Evolutionary conservation across 768 basidiomycete species (phyloP), one percentile per base, ranked within the genome.

Genomic region (Neoboletus brunneissimus): DNA sequence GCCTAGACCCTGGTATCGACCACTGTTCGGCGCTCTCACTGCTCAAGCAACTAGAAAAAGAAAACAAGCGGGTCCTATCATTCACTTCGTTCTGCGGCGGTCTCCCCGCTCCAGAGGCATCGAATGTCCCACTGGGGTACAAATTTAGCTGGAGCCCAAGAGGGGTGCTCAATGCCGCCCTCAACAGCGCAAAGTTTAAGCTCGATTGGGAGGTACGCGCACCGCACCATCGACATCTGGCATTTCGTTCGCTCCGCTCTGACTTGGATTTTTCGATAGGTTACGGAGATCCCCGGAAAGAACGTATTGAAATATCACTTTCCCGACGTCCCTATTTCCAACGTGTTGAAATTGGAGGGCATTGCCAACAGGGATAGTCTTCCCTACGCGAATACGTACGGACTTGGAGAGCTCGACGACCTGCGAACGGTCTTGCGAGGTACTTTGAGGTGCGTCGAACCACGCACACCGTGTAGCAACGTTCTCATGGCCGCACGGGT

Each of bases 61-160:
- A 83, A 61, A 78, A 77, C 22, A 87, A 84, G 68, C 69, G 75
- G 15, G 77, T 93, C 11, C 66, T 79, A 0, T 87, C 89, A 0
- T 97, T 96, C 69, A 84, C 84, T 1, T 94, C 91, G 1, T 95
- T 95, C 78, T 98, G 95, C 54, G 95, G 95, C 1, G 95, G 95
- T 1, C 76, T 98, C 5, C 95, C 95, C 0, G 86, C 88, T 1
- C 91, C 91, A 0, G 88, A 68, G 22, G 72, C 67, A 9, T 64
- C 72, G 10, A 71, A 77, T 58, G 83, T 88, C 16, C 92, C 93
- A 2, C 73, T 95, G 11, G 80, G 87, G n/a, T 94, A 96, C 66
- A 96, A 94, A 67, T 94, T 94, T 67, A 91, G 92, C 61, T 98
- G 95, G 95, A 89, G 85, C 48, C 94, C 95, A 0, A 79, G 85